Base-by-base conservation (phyloP, 495 filamentous ascomycete genomes). In the Melanomma pulvis-pyrius region DNA sequence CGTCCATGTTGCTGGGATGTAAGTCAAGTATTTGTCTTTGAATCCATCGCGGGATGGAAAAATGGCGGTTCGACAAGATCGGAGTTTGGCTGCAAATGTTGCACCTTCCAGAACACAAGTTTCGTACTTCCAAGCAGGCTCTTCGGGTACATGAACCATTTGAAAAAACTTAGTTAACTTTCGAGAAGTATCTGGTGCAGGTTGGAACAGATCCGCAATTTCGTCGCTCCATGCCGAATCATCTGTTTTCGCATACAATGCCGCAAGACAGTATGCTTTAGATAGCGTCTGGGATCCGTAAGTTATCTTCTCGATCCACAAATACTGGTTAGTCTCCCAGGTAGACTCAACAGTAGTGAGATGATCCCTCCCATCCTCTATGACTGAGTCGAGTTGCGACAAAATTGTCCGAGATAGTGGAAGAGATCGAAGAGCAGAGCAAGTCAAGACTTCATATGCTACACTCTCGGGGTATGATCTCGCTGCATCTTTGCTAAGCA, bases 261-360 rank as follows among this genome's bases (percentile, higher is more conserved):
- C 63, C 3, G 63, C 55, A 6, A 67, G 12, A 30, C 55, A 60
- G 30, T 67, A 67, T 15, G 55, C 47, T 32, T 32, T 7, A 1
- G 48, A n/a, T 11, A 67, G 46, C 5, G 29, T 19, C 17, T 22
- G n/a, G 17, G 46, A 67, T n/a, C 17, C 22, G 28, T 67, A 67
- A 0, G 63, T 60, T 2, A 67, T 48, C 24, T 67, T 67, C 39
- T 67, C 63, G 13, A 67, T 54, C 63, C 63, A 67, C 4, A 67
- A 11, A 54, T 51, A 26, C 11, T 51, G n/a, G 17, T 15, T 17
- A 9, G 6, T 32, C 7, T 17, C 22, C 59, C 59, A 61, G 15
- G 15, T 7, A 7, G 19, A 11, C 21, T 4, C n/a, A 2, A 13
- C 17, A 15, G n/a, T 24, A 22, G 13, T 11, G 6, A 67, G 46